Conservation (phyloP, 768 basidiomycete genomes). For the Boletus rex-veris region DNA sequence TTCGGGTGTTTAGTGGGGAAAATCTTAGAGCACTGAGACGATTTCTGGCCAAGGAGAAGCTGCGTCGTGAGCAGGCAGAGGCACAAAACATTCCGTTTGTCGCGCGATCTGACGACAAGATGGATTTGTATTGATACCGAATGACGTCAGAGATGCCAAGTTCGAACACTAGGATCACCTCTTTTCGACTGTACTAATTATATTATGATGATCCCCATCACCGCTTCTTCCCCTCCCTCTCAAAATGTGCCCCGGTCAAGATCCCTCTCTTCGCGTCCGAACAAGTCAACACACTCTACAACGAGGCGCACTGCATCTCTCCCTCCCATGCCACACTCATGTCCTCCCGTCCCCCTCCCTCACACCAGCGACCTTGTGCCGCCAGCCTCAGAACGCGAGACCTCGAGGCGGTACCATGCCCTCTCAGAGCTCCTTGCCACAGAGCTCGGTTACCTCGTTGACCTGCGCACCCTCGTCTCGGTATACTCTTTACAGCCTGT, state of each 20-base stretch:
- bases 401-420: conserved; percentile 54
- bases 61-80: conserved; percentile 57
- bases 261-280: background rate
- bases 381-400: background rate
- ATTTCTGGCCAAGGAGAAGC: conserved; percentile 71
- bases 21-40: conserved; percentile 59
- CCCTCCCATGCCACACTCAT: background rate
- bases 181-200: background rate
- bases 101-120: conserved; percentile 59
- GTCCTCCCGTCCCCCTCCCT: too few species aligned
- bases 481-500: conserved; percentile 38
- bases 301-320: background rate
- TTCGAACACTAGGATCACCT: too few species aligned
- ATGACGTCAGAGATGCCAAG: conserved; percentile 1
- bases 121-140: conserved; percentile 51
- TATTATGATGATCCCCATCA: background rate
- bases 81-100: conserved; percentile 54
- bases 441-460: conserved; percentile 77
- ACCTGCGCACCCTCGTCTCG: conserved; percentile 72
- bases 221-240: background rate
- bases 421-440: conserved; percentile 83
- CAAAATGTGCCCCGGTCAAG: background rate
- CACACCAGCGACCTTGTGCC: background rate
- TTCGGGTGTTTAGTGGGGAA: conserved; percentile 74
- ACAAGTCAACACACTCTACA: background rate